Evolutionary conservation across 2,329 filamentous ascomycete genomes (phyloP).

Genomic region (Aureobasidium sp.): DNA sequence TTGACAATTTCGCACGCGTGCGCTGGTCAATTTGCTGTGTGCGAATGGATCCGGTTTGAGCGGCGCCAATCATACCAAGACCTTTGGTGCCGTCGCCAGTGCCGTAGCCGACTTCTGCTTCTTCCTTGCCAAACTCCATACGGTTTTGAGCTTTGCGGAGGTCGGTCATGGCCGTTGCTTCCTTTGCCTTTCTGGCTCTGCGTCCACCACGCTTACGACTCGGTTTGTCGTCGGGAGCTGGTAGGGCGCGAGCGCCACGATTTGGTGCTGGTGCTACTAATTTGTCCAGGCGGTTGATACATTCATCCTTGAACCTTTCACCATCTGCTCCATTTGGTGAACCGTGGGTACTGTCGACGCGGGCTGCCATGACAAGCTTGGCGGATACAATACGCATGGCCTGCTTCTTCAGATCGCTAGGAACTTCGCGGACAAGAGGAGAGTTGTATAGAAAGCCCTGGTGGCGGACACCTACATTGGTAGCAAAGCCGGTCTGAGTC

Average conservation of each 20-base stretch:
- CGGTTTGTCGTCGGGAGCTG: conserved; percentile 91
- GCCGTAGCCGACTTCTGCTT: conserved; percentile 87
- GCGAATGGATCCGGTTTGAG: conserved; percentile 82
- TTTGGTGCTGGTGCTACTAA: conserved; percentile 86
- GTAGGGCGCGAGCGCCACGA: conserved; percentile 77
- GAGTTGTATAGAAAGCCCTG: conserved; percentile 93
- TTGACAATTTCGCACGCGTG: conserved; percentile 85
- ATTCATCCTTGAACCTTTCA: conserved; percentile 72
- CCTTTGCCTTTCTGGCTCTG: conserved; percentile 87
- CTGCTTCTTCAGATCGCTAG: conserved; percentile 81
- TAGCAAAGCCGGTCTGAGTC: conserved; percentile 74
- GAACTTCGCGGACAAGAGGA: conserved; percentile 77
- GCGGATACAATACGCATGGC: conserved; percentile 91
- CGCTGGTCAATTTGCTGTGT: conserved; percentile 85
- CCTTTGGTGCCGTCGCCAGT: conserved; percentile 78
- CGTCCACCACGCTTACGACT: conserved; percentile 86
- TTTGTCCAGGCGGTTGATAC: conserved; percentile 82
- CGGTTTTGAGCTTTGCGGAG: conserved; percentile 93
- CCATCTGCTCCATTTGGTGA: conserved; percentile 76
- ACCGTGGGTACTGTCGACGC: conserved; percentile 79
- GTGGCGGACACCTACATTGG: conserved; percentile 82
- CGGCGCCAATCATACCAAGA: conserved; percentile 89
- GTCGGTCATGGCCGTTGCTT: conserved; percentile 94
- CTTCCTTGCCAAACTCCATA: conserved; percentile 92
- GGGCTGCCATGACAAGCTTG: conserved; percentile 88